Evolutionary conservation across 2,329 filamentous ascomycete genomes (phyloP), one percentile per base, ranked within the genome.

Genomic region (Penicillium sp.): DNA sequence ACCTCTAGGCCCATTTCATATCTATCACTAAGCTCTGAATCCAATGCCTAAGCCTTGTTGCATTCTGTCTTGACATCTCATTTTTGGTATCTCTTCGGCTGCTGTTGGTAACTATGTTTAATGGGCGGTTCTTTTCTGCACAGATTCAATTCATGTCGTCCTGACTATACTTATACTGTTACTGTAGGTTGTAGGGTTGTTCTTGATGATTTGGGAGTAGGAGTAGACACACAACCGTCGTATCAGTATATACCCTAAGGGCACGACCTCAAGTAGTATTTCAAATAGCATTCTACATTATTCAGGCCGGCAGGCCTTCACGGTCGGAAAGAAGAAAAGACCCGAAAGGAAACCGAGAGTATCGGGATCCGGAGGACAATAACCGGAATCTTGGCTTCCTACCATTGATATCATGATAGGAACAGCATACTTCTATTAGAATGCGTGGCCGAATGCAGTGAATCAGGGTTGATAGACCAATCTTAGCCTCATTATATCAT

Each of bases 1-100:
- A 64, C 65, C 54, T 62, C 60, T 61, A 59, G 60, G 57, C 66
- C 61, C 53, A 24, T 53, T 59, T 61, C 57, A 50, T 63, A 59
- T 56, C 55, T 61, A 46, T 58, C 49, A 60, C 32, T 38, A 52
- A 50, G 57, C 59, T 61, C 50, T 49, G 42, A 63, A 61, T 56
- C 45, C 56, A 56, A 60, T 57, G 55, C 55, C 35, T 53, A 38
- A 38, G 51, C 47, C 50, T 5, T 55, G 50, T 43, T 46, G 53
- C 31, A 51, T 59, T 39, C 52, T 10, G 20, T 38, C 29, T 50
- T 48, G 26, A n/a, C 35, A 20, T 40, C 16, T 48, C 34, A 29
- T 20, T 32, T 47, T 35, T 13, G 37, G 46, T 48, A 32, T 53
- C 34, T 46, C 24, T 29, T 45, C 10, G 11, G 49, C 20, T 22